A percentile compares a stretch with the other conserved stretches of the same genome.
Conservation (phyloP, 495 filamentous ascomycete genomes). For the Xylaria curta region DNA sequence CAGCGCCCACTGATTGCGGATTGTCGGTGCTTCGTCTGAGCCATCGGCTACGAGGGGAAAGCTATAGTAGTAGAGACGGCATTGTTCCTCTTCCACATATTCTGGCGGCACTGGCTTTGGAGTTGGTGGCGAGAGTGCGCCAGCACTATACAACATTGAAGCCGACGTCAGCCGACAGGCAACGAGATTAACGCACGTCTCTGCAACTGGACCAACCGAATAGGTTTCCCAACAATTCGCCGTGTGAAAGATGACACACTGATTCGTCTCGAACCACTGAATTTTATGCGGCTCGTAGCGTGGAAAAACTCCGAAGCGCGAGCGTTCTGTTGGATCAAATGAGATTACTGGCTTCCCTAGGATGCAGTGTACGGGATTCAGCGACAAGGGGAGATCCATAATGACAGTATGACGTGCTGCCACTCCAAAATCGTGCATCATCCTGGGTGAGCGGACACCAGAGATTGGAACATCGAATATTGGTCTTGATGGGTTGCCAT, state of each 20-base stretch:
- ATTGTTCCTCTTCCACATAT: constrained; percentile 64
- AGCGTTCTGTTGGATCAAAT: constrained; percentile 58
- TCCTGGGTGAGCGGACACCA: constrained; percentile 64
- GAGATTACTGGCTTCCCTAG: constrained; percentile 59
- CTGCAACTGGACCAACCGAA: constrained; percentile 25
- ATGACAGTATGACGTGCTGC: constrained; percentile 65
- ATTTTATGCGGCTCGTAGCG: constrained; percentile 59
- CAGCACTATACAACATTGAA: constrained; percentile 63
- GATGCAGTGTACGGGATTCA: constrained; percentile 64
- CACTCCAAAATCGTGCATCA: constrained; percentile 78
- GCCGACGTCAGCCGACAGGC: constrained; percentile 67
- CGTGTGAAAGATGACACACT: constrained; percentile 71
- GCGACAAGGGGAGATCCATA: constrained; percentile 67
- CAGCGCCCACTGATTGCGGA: constrained; percentile 66
- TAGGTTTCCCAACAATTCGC: constrained; percentile 67
- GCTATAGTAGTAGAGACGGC: constrained; percentile 69
- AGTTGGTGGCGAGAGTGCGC: constrained; percentile 57
- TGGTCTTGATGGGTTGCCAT: constrained; percentile 23
- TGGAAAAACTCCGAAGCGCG: constrained; percentile 69
- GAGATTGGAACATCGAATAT: constrained; percentile 47
- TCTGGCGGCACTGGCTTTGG: constrained; percentile 40
- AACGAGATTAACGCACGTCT: constrained; percentile 61
- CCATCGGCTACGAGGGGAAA: constrained; percentile 48
- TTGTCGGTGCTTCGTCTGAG: constrained; percentile 35
- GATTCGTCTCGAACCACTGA: constrained; percentile 67